A percentile compares a stretch with the other conserved stretches of the same genome.
Evolutionary conservation across 2,329 filamentous ascomycete genomes (phyloP).

Genomic region (Diplodia corticola): DNA sequence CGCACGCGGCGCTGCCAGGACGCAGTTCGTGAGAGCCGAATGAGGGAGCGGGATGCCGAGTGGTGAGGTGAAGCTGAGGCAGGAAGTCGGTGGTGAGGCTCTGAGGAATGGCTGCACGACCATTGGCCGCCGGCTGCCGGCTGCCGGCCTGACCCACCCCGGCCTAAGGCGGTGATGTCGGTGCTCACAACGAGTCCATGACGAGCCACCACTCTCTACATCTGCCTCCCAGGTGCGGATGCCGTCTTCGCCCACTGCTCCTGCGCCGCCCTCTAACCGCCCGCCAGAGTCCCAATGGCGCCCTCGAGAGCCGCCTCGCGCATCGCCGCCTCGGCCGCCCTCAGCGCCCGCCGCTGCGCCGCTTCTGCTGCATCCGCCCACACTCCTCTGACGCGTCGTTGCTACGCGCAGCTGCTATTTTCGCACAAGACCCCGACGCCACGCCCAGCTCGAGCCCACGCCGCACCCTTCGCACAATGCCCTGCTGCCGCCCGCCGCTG

Average conservation of each 20-base stretch:
- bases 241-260: neutral
- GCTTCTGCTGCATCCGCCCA: neutral
- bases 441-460: neutral
- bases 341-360: conserved; percentile 13
- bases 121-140: neutral
- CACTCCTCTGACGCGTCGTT: neutral
- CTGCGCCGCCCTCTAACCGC: neutral
- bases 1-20: neutral
- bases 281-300: conserved; percentile 8
- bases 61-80: neutral
- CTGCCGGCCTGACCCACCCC: conserved; percentile 1
- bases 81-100: neutral
- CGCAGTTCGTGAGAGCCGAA: neutral
- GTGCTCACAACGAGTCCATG: neutral
- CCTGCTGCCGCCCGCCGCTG: neutral
- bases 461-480: neutral
- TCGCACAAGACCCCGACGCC: neutral
- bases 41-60: neutral
- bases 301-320: conserved; percentile 16
- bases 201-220: neutral
- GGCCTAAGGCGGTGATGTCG: conserved; percentile 4
- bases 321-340: neutral
- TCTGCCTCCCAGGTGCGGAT: neutral
- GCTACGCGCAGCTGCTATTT: conserved; percentile 2
- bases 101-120: neutral